Conservation (phyloP, 495 filamentous ascomycete genomes). For the Aspergillus homomorphus region DNA sequence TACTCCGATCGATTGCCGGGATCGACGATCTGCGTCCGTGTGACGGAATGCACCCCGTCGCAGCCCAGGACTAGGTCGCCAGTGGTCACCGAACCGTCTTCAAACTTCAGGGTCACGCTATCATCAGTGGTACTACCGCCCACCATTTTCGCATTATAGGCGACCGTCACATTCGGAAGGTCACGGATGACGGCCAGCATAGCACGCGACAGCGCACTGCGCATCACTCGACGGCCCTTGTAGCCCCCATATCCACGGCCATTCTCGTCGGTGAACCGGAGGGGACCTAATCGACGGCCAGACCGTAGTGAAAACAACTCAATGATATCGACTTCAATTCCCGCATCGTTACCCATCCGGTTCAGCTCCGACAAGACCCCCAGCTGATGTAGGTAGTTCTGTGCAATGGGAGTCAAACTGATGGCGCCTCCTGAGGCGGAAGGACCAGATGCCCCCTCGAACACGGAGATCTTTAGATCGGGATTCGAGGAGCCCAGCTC, state of each 20-base stretch:
- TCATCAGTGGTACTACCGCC: conserved; percentile 19
- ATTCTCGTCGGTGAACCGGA: conserved; percentile 31
- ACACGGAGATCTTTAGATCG: conserved; percentile 36
- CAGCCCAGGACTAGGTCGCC: conserved; percentile 51
- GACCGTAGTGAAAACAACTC: conserved; percentile 25
- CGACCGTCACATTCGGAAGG: conserved; percentile 12
- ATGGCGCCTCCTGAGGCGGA: conserved; percentile 50
- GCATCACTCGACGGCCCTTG: conserved; percentile 31
- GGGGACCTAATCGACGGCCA: conserved; percentile 13
- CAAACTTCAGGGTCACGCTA: conserved; percentile 32
- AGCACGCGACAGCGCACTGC: conserved; percentile 18
- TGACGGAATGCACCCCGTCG: conserved; percentile 54
- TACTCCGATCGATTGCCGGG: conserved; percentile 16
- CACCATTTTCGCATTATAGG: conserved; percentile 18
- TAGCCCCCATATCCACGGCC: conserved; percentile 29
- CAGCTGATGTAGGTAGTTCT: conserved; percentile 46
- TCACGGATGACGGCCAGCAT: conserved; percentile 18
- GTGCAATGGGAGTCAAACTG: conserved; percentile 53
- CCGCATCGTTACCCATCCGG: conserved; percentile 30
- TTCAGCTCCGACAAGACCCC: conserved; percentile 34
- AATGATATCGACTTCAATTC: conserved; percentile 44
- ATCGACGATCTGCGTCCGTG: conserved; percentile 35
- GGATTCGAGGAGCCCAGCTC: conserved; percentile 15
- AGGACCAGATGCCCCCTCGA: conserved; percentile 42
- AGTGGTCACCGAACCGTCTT: conserved; percentile 33